A percentile compares a stretch with the other conserved stretches of the same genome.
phyloP scores from a whole-genome alignment of 73 alveolate species.

The Tetrahymena elliotti region DNA sequence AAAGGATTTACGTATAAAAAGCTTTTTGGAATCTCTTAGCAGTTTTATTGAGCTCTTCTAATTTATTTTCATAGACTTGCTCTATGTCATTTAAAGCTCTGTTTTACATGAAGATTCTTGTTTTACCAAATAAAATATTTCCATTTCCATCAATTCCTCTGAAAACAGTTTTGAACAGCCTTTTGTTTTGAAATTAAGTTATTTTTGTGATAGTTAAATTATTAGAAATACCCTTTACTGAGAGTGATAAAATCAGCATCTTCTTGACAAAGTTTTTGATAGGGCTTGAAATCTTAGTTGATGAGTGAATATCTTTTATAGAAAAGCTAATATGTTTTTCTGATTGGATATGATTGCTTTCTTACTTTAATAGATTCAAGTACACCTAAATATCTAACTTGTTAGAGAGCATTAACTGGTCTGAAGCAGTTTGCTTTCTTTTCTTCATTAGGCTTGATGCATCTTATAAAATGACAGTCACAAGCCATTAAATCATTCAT shows the following conservation, averaged over 20 bases:
- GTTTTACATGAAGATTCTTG: neutral
- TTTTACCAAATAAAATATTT: neutral
- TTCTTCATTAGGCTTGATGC: conserved; percentile 90
- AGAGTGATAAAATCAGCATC: neutral
- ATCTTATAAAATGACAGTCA: conserved; percentile 87
- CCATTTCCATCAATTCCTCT: neutral
- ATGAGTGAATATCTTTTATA: conserved; percentile 20
- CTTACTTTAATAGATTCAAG: conserved; percentile 85
- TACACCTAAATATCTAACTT: conserved; percentile 94
- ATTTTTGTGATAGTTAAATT: too few relatives aligned
- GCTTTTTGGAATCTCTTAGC: neutral
- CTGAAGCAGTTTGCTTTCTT: conserved; percentile 56
- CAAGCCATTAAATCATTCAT: conserved; percentile 80
- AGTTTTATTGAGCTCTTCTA: neutral
- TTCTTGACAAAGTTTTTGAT: neutral
- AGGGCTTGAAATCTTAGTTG: neutral
- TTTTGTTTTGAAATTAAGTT: neutral
- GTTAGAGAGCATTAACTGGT: conserved; percentile 68
- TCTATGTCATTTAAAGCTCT: neutral
- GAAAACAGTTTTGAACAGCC: neutral
- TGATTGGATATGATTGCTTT: conserved; percentile 84
- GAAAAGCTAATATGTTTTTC: conserved; percentile 74
- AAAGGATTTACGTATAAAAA: neutral
- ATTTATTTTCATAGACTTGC: neutral
- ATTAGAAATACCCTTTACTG: neutral